phyloP scores from a whole-genome alignment of 805 yeast genomes.

The Candida bentonensis region DNA sequence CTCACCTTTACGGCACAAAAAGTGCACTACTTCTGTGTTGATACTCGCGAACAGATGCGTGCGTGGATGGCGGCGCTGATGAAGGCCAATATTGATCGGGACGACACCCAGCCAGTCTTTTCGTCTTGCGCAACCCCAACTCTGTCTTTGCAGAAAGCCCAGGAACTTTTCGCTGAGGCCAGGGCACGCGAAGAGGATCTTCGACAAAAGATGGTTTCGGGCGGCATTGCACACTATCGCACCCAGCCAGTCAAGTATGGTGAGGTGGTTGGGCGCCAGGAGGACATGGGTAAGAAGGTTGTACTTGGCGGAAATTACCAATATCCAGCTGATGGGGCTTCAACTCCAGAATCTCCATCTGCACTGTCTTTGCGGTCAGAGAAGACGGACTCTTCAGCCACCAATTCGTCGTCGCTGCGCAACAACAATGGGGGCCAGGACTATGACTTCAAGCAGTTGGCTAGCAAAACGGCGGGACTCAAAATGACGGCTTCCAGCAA shows the following conservation, averaged over 20 bases:
- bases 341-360: slow-evolving; percentile 12
- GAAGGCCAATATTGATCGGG: slow-evolving; percentile 93
- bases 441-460: slow-evolving; percentile 9
- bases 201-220: slow-evolving; percentile 14
- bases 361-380: slow-evolving; percentile 12
- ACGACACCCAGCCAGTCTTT: slow-evolving; percentile 81
- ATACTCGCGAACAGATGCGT: slow-evolving; percentile 80
- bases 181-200: slow-evolving; percentile 32
- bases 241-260: neutral
- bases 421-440: slow-evolving; percentile 2
- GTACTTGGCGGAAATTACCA: neutral
- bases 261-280: slow-evolving; percentile 1
- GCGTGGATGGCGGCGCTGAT: slow-evolving; percentile 89
- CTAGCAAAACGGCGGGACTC: slow-evolving; percentile 14
- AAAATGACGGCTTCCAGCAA: slow-evolving; percentile 5
- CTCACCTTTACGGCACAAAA: slow-evolving; percentile 93
- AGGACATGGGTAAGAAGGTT: slow-evolving; percentile 1
- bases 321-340: slow-evolving; percentile 2
- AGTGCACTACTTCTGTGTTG: slow-evolving; percentile 92
- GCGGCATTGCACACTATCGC: slow-evolving; percentile 7
- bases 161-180: slow-evolving; percentile 69
- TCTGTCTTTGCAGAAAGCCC: slow-evolving; percentile 74
- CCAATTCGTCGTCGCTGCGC: slow-evolving; percentile 9
- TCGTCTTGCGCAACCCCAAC: slow-evolving; percentile 95
- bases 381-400: slow-evolving; percentile 11